These are phyloP conservation scores for Hexamita inflata DNA, from an alignment of 208 protist genomes.

Conservation along the genomic window DNA sequence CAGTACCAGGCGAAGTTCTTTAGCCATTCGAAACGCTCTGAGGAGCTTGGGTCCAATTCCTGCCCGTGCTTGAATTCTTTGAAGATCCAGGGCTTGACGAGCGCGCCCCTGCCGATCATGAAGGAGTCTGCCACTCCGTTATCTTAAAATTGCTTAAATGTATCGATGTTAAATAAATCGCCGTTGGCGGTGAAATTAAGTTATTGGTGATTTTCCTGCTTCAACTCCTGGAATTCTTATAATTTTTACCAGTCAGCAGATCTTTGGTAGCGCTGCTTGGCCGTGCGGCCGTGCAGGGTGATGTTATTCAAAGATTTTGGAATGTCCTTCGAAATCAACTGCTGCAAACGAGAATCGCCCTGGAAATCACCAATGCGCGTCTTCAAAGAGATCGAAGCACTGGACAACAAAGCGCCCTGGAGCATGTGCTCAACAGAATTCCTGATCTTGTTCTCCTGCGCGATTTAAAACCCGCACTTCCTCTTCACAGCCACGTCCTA, in stretches of 20 bases:
- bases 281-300: slow-evolving; percentile 31
- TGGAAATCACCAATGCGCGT: not conserved
- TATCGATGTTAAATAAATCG: not conserved
- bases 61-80: slow-evolving; percentile 35
- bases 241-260: slow-evolving; percentile 37
- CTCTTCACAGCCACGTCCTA: not conserved
- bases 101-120: slow-evolving; percentile 35
- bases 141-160: not conserved
- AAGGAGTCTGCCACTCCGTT: slow-evolving; percentile 24
- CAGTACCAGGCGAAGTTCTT: slow-evolving; percentile 26
- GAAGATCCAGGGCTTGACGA: slow-evolving; percentile 45
- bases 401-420: not conserved
- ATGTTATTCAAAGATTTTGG: not conserved
- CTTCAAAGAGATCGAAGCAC: not conserved
- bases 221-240: not conserved
- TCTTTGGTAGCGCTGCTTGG: slow-evolving; percentile 38
- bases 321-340: not conserved
- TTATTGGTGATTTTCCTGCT: not conserved
- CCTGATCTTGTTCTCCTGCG: not conserved
- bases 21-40: slow-evolving; percentile 38
- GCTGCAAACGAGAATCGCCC: not conserved
- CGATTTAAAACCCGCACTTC: not conserved
- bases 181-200: not conserved
- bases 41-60: slow-evolving; percentile 22
- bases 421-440: slow-evolving; percentile 1